phyloP scores from a whole-genome alignment of 805 yeast genomes.

The Nakazawaea holstii region DNA sequence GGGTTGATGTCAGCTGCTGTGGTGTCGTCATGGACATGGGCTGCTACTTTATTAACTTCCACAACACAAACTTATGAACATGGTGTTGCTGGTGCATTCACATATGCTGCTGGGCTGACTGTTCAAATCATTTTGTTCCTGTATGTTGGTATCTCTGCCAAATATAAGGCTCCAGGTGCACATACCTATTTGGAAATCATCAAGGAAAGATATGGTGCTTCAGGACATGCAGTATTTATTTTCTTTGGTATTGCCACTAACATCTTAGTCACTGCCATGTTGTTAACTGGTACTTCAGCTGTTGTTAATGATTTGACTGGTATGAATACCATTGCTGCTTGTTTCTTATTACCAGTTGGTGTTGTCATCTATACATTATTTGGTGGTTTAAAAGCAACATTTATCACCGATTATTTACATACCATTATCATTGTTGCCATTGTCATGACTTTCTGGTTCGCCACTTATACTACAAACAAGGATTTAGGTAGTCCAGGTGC shows the following conservation, averaged over 20 bases:
- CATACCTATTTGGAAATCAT: constrained; percentile 89
- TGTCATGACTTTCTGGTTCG: constrained; percentile 75
- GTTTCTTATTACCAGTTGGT: constrained; percentile 78
- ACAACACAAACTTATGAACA: constrained; percentile 73
- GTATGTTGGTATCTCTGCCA: constrained; percentile 81
- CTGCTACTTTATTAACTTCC: constrained; percentile 70
- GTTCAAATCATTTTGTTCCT: constrained; percentile 86
- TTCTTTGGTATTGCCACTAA: constrained; percentile 86
- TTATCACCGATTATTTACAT: constrained; percentile 73
- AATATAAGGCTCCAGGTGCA: constrained; percentile 84
- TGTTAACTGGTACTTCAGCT: constrained; percentile 86
- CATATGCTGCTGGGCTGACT: constrained; percentile 89
- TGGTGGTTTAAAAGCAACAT: constrained; percentile 82
- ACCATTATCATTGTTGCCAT: constrained; percentile 77
- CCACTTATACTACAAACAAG: constrained; percentile 66
- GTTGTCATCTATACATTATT: constrained; percentile 68
- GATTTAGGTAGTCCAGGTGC: constrained; percentile 75
- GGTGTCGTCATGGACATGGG: constrained; percentile 93
- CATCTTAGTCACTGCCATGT: constrained; percentile 87
- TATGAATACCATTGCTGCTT: constrained; percentile 69
- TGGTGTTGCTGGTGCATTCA: constrained; percentile 78
- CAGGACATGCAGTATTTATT: constrained; percentile 63
- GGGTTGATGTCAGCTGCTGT: constrained; percentile 87
- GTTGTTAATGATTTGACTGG: constrained; percentile 79
- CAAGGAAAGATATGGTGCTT: constrained; percentile 72